Conservation (phyloP, 2,329 filamentous ascomycete species). For the Fusarium circinatum region DNA sequence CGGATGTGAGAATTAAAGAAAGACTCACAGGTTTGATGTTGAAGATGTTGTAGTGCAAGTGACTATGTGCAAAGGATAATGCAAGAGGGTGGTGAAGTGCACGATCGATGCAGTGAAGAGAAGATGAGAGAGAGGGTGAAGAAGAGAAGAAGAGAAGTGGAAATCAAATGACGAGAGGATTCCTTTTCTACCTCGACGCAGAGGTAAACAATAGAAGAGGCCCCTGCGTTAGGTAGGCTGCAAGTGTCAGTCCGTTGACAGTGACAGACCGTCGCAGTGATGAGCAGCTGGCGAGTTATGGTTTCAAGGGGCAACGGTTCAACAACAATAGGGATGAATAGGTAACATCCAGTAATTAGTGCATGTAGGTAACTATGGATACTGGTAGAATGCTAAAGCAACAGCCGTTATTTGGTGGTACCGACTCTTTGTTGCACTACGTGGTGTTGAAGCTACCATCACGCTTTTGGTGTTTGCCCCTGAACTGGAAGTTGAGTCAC, state of each 20-base stretch:
- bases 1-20: too few relatives aligned
- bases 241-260: neutral
- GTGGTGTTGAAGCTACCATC: constrained; percentile 26
- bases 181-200: constrained; percentile 18
- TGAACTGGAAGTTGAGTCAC: constrained; percentile 6
- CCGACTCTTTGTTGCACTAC: constrained; percentile 23
- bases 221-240: neutral
- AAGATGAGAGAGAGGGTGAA: constrained; percentile 2
- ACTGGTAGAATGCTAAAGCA: constrained; percentile 3
- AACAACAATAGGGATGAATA: constrained; percentile 9
- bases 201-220: constrained; percentile 26
- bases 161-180: constrained; percentile 6
- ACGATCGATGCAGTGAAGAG: constrained; percentile 17
- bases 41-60: constrained; percentile 5
- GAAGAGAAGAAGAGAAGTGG: constrained; percentile 8
- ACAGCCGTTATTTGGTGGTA: constrained; percentile 31
- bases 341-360: neutral
- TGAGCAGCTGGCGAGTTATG: constrained; percentile 12
- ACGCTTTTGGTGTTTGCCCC: constrained; percentile 27
- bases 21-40: constrained; percentile 28
- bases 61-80: constrained; percentile 13
- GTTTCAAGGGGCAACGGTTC: constrained; percentile 34
- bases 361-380: neutral
- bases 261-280: constrained; percentile 14
- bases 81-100: constrained; percentile 5